Percentiles rank a stretch among this genome's conserved stretches.
Evolutionary conservation across 495 filamentous ascomycete genomes (phyloP).

Genomic region (Xylaria intraflava): DNA sequence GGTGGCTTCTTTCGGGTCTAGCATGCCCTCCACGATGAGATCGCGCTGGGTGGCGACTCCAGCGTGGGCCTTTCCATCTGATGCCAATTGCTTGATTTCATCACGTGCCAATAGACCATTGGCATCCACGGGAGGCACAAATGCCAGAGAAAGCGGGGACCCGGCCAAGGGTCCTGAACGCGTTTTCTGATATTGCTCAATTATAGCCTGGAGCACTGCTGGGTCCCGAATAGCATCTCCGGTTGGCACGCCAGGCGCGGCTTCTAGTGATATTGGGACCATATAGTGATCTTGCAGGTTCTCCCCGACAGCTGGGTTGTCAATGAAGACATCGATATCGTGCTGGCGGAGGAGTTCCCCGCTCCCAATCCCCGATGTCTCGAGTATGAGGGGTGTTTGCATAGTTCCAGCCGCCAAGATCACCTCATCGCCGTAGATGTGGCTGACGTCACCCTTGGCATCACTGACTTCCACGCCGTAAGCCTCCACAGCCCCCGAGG

Average conservation of each 20-base stretch:
- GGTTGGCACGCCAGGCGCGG: neutral
- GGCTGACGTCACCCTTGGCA: too few relatives aligned
- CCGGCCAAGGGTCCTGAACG: neutral
- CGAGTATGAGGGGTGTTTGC: neutral
- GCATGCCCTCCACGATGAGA: too few relatives aligned
- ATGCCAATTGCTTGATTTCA: too few relatives aligned
- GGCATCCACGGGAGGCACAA: too few relatives aligned
- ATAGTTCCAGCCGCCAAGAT: neutral
- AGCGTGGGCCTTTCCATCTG: too few relatives aligned
- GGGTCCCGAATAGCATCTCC: neutral
- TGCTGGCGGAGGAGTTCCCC: neutral
- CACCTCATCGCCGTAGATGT: too few relatives aligned
- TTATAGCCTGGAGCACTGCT: neutral
- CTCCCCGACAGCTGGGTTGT: neutral
- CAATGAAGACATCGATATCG: neutral
- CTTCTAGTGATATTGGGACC: neutral
- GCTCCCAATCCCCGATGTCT: neutral
- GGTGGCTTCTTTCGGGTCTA: too few relatives aligned
- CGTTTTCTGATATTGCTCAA: neutral
- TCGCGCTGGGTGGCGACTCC: too few relatives aligned
- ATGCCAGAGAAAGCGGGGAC: too few relatives aligned
- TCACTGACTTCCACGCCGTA: too few relatives aligned
- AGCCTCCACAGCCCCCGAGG: too few relatives aligned
- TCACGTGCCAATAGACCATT: too few relatives aligned
- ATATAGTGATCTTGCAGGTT: neutral